Evolutionary conservation across 768 basidiomycete species (phyloP).

Genomic region (Leccinum barrowsii): DNA sequence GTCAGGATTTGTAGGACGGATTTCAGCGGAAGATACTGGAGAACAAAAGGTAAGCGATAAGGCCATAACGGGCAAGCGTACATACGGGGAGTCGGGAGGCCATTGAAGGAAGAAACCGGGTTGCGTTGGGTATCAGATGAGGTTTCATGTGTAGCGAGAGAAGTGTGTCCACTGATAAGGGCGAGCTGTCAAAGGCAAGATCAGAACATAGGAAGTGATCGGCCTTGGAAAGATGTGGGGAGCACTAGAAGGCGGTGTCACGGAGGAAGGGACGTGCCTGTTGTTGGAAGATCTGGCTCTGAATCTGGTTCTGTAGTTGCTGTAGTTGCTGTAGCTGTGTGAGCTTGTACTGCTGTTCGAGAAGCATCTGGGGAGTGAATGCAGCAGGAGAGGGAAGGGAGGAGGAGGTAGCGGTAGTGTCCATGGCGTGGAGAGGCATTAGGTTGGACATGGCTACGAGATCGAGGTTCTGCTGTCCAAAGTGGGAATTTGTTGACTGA

Average conservation of each 20-base stretch:
- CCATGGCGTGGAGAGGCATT: slow-evolving; percentile 48
- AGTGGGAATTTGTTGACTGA: slow-evolving; percentile 9
- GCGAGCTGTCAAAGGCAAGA: slow-evolving; percentile 48
- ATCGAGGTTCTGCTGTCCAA: slow-evolving; percentile 42
- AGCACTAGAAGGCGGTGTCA: background rate
- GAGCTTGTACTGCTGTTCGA: slow-evolving; percentile 78
- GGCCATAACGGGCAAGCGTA: slow-evolving; percentile 11
- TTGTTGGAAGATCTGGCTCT: slow-evolving; percentile 86
- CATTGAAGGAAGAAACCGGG: slow-evolving; percentile 39
- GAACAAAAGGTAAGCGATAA: slow-evolving; percentile 12
- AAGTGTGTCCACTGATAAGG: slow-evolving; percentile 51
- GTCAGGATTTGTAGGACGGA: slow-evolving; percentile 56
- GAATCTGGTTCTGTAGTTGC: slow-evolving; percentile 79
- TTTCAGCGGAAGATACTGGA: slow-evolving; percentile 61
- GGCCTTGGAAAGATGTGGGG: background rate
- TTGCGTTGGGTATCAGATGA: slow-evolving; percentile 35
- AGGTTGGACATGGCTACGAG: slow-evolving; percentile 43
- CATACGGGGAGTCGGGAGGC: slow-evolving; percentile 69
- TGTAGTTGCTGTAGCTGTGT: slow-evolving; percentile 74
- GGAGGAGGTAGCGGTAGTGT: slow-evolving; percentile 9
- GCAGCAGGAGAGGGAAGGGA: slow-evolving; percentile 18
- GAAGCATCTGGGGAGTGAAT: slow-evolving; percentile 46
- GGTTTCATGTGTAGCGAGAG: slow-evolving; percentile 35
- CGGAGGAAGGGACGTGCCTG: slow-evolving; percentile 51
- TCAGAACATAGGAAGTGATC: slow-evolving; percentile 12